A percentile compares a stretch with the other conserved stretches of the same genome.
These are phyloP conservation scores for Hypoxylon sp. DNA, from an alignment of 2,329 filamentous ascomycete genomes.

Conservation along the genomic window DNA sequence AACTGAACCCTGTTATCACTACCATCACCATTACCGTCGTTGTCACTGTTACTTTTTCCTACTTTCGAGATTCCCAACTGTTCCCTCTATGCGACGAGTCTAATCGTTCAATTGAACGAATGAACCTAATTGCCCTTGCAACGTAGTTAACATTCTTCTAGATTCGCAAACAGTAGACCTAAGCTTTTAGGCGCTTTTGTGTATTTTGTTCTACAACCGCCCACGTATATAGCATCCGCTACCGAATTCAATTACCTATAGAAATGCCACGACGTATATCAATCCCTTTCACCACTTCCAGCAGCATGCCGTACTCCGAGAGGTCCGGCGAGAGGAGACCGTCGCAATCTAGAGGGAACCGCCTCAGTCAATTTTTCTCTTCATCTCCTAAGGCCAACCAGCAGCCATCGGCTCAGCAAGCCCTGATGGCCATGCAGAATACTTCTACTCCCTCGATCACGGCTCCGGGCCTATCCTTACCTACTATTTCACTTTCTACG, in stretches of 20 bases:
- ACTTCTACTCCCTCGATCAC: conserved; percentile 75
- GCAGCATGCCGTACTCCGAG: conserved; percentile 64
- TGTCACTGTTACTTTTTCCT: conserved; percentile 3
- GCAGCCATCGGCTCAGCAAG: conserved; percentile 74
- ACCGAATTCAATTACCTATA: conserved; percentile 48
- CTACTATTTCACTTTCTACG: conserved; percentile 92
- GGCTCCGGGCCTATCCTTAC: conserved; percentile 81
- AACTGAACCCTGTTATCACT: not conserved
- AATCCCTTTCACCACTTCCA: conserved; percentile 68
- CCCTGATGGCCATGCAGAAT: conserved; percentile 75
- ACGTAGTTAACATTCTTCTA: conserved; percentile 28
- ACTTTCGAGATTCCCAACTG: not conserved
- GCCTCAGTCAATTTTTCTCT: conserved; percentile 86
- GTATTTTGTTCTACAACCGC: conserved; percentile 28
- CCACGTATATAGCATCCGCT: conserved; percentile 39
- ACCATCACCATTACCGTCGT: not conserved
- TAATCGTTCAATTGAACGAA: conserved; percentile 5
- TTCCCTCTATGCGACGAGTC: not conserved
- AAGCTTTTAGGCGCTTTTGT: conserved; percentile 17
- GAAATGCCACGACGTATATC: conserved; percentile 72
- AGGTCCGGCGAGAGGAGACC: conserved; percentile 69
- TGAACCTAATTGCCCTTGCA: conserved; percentile 2
- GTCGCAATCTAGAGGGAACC: conserved; percentile 78
- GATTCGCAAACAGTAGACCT: conserved; percentile 29
- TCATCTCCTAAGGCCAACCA: conserved; percentile 82